Base-by-base conservation (phyloP, 495 filamentous ascomycete genomes). In the Penicillium coffeae region DNA sequence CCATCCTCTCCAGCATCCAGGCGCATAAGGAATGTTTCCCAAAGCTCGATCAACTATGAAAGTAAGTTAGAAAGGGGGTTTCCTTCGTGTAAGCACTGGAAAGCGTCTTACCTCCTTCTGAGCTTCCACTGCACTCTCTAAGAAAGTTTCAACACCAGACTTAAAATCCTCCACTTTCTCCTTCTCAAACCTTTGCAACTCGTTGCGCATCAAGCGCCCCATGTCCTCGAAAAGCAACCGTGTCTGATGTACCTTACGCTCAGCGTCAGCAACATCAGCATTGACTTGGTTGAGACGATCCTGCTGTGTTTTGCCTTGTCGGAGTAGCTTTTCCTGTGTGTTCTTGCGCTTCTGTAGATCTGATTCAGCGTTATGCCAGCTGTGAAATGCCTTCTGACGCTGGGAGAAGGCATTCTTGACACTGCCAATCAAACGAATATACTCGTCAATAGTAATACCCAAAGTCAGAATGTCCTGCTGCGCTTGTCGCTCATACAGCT, bases 141-240 rank as follows among this genome's bases (percentile, higher is more conserved):
- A 72, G 66, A 92, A 98, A 0, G 93, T 98, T 73, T 98, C 93
- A 2, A 98, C 92, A 0, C 89, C 94, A 50, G 86, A 91, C 74
- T 97, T 98, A 70, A 98, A 98, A 65, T 98, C 93, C 64, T 98
- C 93, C 7, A 98, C 93, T 74, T 98, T 98, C 72, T 98, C 93
- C 56, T 81, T 81, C 73, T 97, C 93, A 58, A 98, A 98, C 21
- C 90, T 76, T 52, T 97, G 93, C 50, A 98, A 75, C 67, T 98
- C 93, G 21, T 75, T 72, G 33, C 89, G 79, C 90, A 98, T 92
- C 63, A 95, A 72, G 20, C 89, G 78, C 10, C 93, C 93, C 93
- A 98, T 96, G 63, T 98, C 94, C 51, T 98, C 93, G 64, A 98
- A 98, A 45, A 95, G 66, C 47, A 98, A 63, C 41, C 90, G 76